Evolutionary conservation across 2,329 filamentous ascomycete species (phyloP).

Genomic region (Pezicula carpinea): DNA sequence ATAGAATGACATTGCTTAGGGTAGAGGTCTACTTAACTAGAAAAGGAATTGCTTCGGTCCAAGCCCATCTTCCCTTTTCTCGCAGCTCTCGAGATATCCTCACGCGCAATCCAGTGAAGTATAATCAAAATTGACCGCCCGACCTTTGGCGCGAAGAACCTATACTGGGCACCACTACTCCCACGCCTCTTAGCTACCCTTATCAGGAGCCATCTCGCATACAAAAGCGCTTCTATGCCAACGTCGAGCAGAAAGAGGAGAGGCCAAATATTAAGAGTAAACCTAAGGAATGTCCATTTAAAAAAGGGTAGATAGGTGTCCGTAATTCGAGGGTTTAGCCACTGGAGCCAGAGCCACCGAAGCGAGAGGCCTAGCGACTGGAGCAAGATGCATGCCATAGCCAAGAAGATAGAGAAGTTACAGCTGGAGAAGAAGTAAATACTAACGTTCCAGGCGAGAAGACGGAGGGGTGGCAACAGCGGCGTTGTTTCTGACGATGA

Average conservation of each 20-base stretch:
- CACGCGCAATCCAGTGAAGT: background rate
- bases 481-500: too few relatives aligned
- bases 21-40: background rate
- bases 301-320: too few relatives aligned
- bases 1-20: background rate
- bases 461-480: too few relatives aligned
- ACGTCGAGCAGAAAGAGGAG: slow-evolving; percentile 1
- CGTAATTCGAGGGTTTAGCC: too few relatives aligned
- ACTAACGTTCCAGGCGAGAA: too few relatives aligned
- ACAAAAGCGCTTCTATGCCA: background rate
- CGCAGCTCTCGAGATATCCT: slow-evolving; percentile 1
- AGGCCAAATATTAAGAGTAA: background rate
- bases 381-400: too few relatives aligned
- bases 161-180: background rate
- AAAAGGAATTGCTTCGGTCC: background rate
- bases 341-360: too few relatives aligned
- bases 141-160: background rate
- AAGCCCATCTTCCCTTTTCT: background rate
- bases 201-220: slow-evolving; percentile 1
- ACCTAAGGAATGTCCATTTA: background rate
- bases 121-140: background rate
- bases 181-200: slow-evolving; percentile 1
- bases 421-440: too few relatives aligned
- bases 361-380: too few relatives aligned
- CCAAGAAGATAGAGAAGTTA: too few relatives aligned